A percentile compares a stretch with the other conserved stretches of the same genome.
These are phyloP conservation scores for Sporothrix sp. DNA, from an alignment of 2,329 filamentous ascomycete genomes.

Conservation along the genomic window DNA sequence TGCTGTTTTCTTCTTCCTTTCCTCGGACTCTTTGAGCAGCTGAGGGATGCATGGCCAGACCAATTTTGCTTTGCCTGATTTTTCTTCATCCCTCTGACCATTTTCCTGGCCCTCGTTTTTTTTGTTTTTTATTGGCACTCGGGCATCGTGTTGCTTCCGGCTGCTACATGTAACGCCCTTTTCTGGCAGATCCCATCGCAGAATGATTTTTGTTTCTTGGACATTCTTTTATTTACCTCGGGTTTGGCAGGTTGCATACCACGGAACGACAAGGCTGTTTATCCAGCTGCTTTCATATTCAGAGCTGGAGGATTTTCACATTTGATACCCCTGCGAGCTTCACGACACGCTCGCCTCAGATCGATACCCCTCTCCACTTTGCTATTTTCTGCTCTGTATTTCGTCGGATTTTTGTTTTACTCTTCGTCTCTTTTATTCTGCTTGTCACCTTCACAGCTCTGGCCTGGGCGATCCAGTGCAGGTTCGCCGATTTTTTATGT, in stretches of 20 bases:
- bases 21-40: too few species aligned
- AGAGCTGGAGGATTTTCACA: constrained; percentile 16
- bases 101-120: background rate
- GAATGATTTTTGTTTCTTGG: constrained; percentile 1
- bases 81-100: too few species aligned
- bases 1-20: too few species aligned
- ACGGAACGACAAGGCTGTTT: constrained; percentile 4
- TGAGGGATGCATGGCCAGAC: too few species aligned
- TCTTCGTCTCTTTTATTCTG: background rate
- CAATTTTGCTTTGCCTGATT: background rate
- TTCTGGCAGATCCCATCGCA: too few species aligned
- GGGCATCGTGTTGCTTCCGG: too few species aligned
- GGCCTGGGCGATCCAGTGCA: too few species aligned
- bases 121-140: background rate
- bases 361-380: constrained; percentile 17
- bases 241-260: constrained; percentile 10
- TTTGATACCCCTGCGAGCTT: constrained; percentile 16
- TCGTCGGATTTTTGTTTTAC: background rate
- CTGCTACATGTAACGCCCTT: background rate
- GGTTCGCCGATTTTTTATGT: too few species aligned
- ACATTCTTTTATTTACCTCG: background rate
- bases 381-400: background rate
- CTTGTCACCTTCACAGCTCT: too few species aligned
- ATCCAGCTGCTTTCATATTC: constrained; percentile 7
- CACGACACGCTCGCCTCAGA: constrained; percentile 12